A percentile compares a stretch with the other conserved stretches of the same genome.
Conservation (phyloP, 2,329 filamentous ascomycete species). For the Verticillium klebahnii region DNA sequence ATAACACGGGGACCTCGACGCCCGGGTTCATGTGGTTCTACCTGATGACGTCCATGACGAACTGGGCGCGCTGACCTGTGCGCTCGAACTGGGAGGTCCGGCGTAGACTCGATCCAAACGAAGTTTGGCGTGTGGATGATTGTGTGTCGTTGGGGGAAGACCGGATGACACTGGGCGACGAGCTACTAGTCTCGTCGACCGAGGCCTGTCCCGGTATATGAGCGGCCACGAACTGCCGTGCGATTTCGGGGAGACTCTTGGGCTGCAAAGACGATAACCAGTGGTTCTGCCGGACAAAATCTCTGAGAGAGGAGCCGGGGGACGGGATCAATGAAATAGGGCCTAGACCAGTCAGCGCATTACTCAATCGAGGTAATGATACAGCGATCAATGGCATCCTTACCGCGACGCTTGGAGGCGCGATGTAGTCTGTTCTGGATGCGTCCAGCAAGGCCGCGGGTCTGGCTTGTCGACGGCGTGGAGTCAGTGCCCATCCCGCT, state of each 20-base stretch:
- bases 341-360: not conserved
- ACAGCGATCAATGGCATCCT: not conserved
- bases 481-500: not conserved
- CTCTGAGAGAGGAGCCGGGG: not conserved
- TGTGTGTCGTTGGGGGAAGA: not conserved
- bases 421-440: not conserved
- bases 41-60: conserved; percentile 1
- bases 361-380: not conserved
- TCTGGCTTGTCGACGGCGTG: not conserved
- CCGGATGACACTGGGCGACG: conserved; percentile 3
- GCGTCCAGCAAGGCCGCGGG: not conserved
- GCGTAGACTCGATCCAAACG: not conserved
- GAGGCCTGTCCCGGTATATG: not conserved
- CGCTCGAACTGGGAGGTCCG: not conserved
- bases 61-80: not conserved
- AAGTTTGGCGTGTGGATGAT: not conserved
- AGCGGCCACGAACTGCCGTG: not conserved
- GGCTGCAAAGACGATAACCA: not conserved
- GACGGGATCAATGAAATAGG: not conserved
- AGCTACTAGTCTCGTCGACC: conserved; percentile 1
- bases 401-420: not conserved
- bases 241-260: not conserved
- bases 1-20: not conserved
- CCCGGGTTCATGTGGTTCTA: not conserved
- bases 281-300: not conserved